Evolutionary conservation across 768 basidiomycete species (phyloP), one percentile per base, ranked within the genome.

Genomic region (Termitomyces sp.): DNA sequence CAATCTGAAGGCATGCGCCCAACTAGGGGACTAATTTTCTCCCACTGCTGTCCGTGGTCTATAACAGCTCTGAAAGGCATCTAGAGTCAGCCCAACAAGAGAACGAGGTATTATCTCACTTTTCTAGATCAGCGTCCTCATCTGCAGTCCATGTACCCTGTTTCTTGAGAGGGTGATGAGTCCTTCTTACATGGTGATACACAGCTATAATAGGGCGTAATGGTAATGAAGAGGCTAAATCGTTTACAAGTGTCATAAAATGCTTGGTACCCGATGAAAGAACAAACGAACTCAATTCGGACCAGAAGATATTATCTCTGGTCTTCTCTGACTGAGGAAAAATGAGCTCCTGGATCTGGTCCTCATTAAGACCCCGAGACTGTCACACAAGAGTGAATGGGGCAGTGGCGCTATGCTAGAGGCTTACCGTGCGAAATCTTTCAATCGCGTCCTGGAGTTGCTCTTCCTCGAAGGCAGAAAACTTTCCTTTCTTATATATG

Each of bases 401-500:
- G 52, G 55, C 16, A 28, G 35, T n/a, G 24, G 14, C 44, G 36
- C 30, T 22, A 47, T 33, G 28, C 9, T 28, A 30, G 22, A 56
- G 54, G 49, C 85, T 49, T 64, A 88, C 89, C 20, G 69, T 63
- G 54, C 80, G 79, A 66, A 85, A 91, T 9, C 72, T 69, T 56
- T 87, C 83, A 36, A 93, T 84, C 7, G 90, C 90, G 14, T 70
- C 69, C 61, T 73, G 78, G 1, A 92, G 70, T 60, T 86, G 85
- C 26, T 83, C 78, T 57, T 85, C 87, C 65, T 94, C 91, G 43
- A 84, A 84, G 0, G 86, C 82, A 26, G 90, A 91, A 65, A 94
- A 94, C 66, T 90, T 92, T 14, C 91, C 91, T 70, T 92, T 92
- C 73, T 87, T 92, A 69, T 90, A 92, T 2, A 89, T 80, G n/a